Conservation (phyloP, 2,329 filamentous ascomycete species). For the Rhytidhysteron rufulum region DNA sequence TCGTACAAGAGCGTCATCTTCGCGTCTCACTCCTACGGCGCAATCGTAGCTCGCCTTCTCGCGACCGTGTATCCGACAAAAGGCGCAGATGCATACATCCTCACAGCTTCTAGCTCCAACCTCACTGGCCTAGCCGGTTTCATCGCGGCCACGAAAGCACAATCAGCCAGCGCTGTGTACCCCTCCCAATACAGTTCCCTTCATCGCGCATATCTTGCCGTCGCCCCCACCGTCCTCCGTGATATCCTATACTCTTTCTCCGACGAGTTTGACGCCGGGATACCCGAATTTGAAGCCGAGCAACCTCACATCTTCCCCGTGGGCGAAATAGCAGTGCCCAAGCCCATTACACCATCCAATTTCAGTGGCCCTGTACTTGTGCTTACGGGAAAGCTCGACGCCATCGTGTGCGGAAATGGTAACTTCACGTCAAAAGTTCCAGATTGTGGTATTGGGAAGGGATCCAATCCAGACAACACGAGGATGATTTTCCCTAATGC, state of each 20-base stretch:
- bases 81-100: constrained; percentile 1
- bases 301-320: constrained; percentile 4
- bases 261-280: constrained; percentile 2
- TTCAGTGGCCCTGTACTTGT: background rate
- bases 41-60: background rate
- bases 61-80: background rate
- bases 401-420: background rate
- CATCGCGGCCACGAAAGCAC: background rate
- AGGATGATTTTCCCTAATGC: constrained; percentile 1
- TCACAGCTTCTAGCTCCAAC: background rate
- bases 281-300: constrained; percentile 3
- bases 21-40: background rate
- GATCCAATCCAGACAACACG: background rate
- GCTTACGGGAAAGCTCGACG: background rate
- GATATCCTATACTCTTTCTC: constrained; percentile 2
- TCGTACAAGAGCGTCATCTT: constrained; percentile 1
- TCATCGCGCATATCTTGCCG: constrained; percentile 2
- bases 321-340: constrained; percentile 4
- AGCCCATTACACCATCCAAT: background rate
- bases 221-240: background rate
- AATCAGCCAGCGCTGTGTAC: background rate
- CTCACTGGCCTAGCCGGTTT: background rate
- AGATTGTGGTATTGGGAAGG: constrained; percentile 3
- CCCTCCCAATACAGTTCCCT: background rate
- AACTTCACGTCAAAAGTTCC: background rate